Evolutionary conservation across 2,329 filamentous ascomycete genomes (phyloP), one percentile per base, ranked within the genome.

Genomic region (Exserohilum turcica): DNA sequence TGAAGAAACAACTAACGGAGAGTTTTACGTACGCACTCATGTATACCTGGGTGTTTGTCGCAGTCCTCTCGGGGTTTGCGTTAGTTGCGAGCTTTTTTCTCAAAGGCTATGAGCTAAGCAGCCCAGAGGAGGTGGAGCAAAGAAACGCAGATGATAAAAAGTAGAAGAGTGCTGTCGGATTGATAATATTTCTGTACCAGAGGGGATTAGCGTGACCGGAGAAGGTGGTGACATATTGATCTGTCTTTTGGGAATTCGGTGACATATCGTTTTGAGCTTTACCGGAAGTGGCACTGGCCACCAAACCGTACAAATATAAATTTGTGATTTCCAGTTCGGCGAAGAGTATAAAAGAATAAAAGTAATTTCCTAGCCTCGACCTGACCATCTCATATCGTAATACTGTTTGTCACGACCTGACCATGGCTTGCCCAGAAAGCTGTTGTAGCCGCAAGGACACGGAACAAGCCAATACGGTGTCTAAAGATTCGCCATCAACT

Each of bases 361-460:
- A 24, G 4, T 24, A 7, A 4, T 24, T 24, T 24, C 7, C 21
- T 24, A 5, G 21, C 21, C 7, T 24, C 21, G 7, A 5, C 7
- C 21, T 24, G 21, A 24, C 7, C 21, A 35, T 19, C 15, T 40
- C 13, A 15, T n/a, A 32, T 29, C 27, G 15, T 21, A 8, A 29
- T 16, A 27, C 24, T 8, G 12, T 42, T 43, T 15, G n/a, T 16
- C 16, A 39, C 39, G 18, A 47, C 19, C n/a, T 28, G 21, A 55
- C 3, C n/a, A 63, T 63, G 60, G 53, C 57, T 19, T 63, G 60
- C 31, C 48, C 53, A 42, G 57, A 53, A 43, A 53, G 51, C 10
- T 63, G 60, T 37, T 63, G 60, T 37, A 53, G 43, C 19, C 40
- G 50, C 0, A 53, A 45, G 12, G 37, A 52, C 7, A 28, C 33